These are phyloP conservation scores for Proliferodiscus dingleyae DNA, from an alignment of 2,329 filamentous ascomycete genomes.

Conservation along the genomic window DNA sequence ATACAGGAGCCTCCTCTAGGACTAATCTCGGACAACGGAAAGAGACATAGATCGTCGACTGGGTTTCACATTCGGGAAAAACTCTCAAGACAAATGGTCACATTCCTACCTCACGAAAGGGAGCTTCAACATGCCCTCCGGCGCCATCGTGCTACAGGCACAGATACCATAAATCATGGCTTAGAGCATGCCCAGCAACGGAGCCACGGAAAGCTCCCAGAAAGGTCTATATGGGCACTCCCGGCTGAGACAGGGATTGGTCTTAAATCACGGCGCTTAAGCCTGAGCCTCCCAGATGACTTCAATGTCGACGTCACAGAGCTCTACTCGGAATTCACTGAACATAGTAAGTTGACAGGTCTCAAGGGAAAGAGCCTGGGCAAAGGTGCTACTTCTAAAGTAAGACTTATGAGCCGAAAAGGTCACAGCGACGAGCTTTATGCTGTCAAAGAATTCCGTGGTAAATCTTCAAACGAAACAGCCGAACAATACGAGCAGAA, in stretches of 20 bases:
- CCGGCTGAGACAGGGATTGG: slow-evolving; percentile 67
- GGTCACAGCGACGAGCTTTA: slow-evolving; percentile 59
- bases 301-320: slow-evolving; percentile 68
- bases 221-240: slow-evolving; percentile 50
- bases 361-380: slow-evolving; percentile 71
- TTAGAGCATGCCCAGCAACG: slow-evolving; percentile 19
- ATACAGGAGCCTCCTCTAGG: slow-evolving; percentile 13
- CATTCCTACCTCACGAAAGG: slow-evolving; percentile 14
- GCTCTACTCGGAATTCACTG: slow-evolving; percentile 65
- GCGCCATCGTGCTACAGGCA: slow-evolving; percentile 25
- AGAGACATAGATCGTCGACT: slow-evolving; percentile 40
- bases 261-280: slow-evolving; percentile 73
- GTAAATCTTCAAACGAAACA: slow-evolving; percentile 64
- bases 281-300: slow-evolving; percentile 67
- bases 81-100: slow-evolving; percentile 18
- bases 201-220: slow-evolving; percentile 21
- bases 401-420: slow-evolving; percentile 73
- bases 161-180: slow-evolving; percentile 21
- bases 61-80: slow-evolving; percentile 24
- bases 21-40: slow-evolving; percentile 38
- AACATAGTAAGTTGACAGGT: slow-evolving; percentile 64
- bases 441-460: slow-evolving; percentile 84
- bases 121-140: slow-evolving; percentile 3
- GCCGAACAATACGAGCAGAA: slow-evolving; percentile 77
- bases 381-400: slow-evolving; percentile 77